Conservation (phyloP, 2,329 filamentous ascomycete genomes). For the Neodidymelliopsis sp. region DNA sequence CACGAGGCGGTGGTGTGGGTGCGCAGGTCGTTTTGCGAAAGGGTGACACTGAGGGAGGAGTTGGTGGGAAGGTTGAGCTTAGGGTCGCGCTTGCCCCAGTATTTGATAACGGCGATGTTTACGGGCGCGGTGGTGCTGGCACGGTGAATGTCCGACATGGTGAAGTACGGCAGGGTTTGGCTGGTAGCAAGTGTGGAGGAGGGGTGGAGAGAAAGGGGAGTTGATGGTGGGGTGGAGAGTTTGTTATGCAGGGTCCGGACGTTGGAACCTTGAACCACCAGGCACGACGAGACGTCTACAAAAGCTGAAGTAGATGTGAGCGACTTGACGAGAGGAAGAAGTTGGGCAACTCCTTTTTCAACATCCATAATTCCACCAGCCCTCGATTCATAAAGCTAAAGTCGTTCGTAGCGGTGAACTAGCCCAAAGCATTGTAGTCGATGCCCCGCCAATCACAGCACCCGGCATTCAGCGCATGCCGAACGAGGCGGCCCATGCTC, state of each 20-base stretch:
- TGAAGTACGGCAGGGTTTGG: slow-evolving; percentile 12
- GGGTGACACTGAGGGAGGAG: slow-evolving; percentile 94
- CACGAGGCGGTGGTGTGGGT: slow-evolving; percentile 96
- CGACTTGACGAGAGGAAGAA: too few species aligned
- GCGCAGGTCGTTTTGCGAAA: slow-evolving; percentile 91
- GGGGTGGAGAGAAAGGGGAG: slow-evolving; percentile 15
- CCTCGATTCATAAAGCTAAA: slow-evolving; percentile 13
- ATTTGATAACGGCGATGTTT: slow-evolving; percentile 98
- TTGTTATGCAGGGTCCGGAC: slow-evolving; percentile 41
- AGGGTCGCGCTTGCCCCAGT: slow-evolving; percentile 97
- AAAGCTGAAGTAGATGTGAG: background rate
- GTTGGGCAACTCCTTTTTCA: slow-evolving; percentile 10
- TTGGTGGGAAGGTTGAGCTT: slow-evolving; percentile 97
- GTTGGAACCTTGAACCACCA: slow-evolving; percentile 13
- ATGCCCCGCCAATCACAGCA: slow-evolving; percentile 29
- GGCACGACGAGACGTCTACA: background rate
- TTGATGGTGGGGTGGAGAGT: slow-evolving; percentile 25
- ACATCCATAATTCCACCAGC: slow-evolving; percentile 3
- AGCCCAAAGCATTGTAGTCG: slow-evolving; percentile 14
- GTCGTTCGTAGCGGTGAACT: slow-evolving; percentile 23
- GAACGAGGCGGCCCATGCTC: slow-evolving; percentile 29
- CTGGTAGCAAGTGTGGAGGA: slow-evolving; percentile 7
- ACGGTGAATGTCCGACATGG: slow-evolving; percentile 72
- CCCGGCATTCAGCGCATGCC: slow-evolving; percentile 19
- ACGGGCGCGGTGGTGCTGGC: slow-evolving; percentile 96